Conservation (phyloP, 108 stramenopile genomes). For the Nannochloropsis salina region DNA sequence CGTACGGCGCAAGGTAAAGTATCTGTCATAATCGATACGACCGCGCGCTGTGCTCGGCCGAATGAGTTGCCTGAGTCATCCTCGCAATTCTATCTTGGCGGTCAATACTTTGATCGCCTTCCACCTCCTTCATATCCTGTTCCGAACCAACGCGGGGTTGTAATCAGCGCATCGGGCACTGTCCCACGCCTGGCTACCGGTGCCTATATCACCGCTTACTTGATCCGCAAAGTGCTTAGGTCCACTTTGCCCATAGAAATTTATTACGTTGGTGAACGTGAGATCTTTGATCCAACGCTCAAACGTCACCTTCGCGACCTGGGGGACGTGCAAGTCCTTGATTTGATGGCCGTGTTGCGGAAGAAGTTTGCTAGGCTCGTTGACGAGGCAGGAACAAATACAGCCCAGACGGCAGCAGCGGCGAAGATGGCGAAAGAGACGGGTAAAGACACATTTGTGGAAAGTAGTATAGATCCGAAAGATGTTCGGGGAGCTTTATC, state of each 20-base stretch:
- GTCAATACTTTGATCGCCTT: background rate
- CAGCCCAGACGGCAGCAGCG: background rate
- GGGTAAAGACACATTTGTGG: background rate
- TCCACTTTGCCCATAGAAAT: background rate
- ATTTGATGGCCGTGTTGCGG: background rate
- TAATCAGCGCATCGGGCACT: conserved; percentile 16
- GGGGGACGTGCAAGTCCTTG: background rate
- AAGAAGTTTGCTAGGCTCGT: background rate
- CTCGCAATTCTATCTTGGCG: background rate
- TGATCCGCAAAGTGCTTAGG: background rate
- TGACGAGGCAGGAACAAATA: background rate
- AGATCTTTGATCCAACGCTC: background rate
- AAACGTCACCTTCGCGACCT: background rate
- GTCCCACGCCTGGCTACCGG: background rate
- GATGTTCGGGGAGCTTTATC: background rate
- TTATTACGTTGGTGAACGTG: background rate
- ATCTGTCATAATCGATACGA: background rate
- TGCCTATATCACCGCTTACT: background rate
- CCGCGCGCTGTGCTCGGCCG: background rate
- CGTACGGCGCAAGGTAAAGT: background rate
- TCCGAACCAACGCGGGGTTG: background rate
- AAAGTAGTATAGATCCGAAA: background rate
- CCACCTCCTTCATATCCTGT: background rate
- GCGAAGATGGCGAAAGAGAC: background rate
- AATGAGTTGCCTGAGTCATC: background rate